Evolutionary conservation across 1,284 basidiomycete species (phyloP), one percentile per base, ranked within the genome.

Genomic region (Tremellales sp.): DNA sequence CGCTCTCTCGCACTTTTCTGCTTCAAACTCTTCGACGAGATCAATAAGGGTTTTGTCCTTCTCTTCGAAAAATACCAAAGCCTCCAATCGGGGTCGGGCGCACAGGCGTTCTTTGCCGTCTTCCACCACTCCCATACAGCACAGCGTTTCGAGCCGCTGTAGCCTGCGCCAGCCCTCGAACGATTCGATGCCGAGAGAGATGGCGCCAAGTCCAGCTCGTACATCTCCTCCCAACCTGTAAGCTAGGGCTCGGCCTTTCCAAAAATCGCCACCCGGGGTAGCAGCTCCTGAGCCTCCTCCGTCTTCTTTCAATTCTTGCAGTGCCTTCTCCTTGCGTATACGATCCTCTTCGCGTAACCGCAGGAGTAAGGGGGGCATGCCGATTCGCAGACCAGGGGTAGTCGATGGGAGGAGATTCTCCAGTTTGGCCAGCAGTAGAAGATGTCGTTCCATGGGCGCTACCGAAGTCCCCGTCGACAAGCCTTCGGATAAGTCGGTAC

Each of bases 211-310:
- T 8, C 65, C 65, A n/a, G 58, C 53, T 27, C 58, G 44, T 10
- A 65, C 53, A 50, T 66, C 63, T 8, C 65, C 63, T 10, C 63
- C 65, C 0, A 61, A 45, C n/a, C 65, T 42, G 43, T 63, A 60
- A 6, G 39, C 56, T n/a, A 58, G 27, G 1, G 61, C 58, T 35
- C 57, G 49, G 5, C 57, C 57, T 9, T 35, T 37, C 14, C 45
- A 2, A 2, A 48, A 34, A 40, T 53, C 53, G 4, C 32, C 25
- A n/a, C 38, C 18, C 22, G 32, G 22, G 5, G 24, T 40, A n/a
- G n/a, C 37, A 14, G 19, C 27, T 14, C 29, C 21, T 14, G 14
- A 27, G 19, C 29, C 29, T 25, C 16, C 25, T 13, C 14, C 35
- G 13, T 56, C 52, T 16, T 48, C 47, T 12, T 25, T 22, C 9